A percentile compares a stretch with the other conserved stretches of the same genome.
These are phyloP conservation scores for Bipolaris zeicola DNA, from an alignment of 2,329 filamentous ascomycete genomes.

Conservation along the genomic window DNA sequence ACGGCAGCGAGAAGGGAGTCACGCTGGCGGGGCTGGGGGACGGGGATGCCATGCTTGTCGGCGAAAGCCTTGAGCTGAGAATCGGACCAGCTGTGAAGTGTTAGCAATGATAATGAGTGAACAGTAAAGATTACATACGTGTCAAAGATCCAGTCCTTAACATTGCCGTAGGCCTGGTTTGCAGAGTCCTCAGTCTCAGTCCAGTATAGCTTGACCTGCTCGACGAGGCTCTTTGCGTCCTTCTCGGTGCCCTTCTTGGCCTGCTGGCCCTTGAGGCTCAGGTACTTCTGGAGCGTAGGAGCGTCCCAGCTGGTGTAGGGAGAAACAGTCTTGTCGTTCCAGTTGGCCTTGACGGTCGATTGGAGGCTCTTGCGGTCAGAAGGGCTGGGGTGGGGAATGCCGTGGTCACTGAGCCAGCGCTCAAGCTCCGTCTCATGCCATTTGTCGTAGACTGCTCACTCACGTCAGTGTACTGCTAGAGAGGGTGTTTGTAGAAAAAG, in stretches of 20 bases:
- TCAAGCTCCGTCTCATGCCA: constrained; percentile 99
- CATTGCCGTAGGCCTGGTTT: constrained; percentile 70
- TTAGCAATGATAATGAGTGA: constrained; percentile 42
- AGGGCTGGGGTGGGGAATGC: constrained; percentile 86
- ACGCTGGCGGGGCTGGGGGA: constrained; percentile 83
- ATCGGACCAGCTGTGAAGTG: constrained; percentile 74
- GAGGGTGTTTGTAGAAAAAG: background rate
- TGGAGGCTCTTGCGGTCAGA: constrained; percentile 95
- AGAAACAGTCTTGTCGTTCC: constrained; percentile 75
- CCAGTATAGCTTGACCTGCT: constrained; percentile 75
- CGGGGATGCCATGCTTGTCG: constrained; percentile 84
- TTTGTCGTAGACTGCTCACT: constrained; percentile 83
- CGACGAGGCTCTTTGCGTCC: constrained; percentile 70
- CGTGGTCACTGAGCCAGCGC: constrained; percentile 91
- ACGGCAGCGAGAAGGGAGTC: constrained; percentile 79
- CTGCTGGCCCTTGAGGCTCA: constrained; percentile 73
- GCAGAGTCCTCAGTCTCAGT: constrained; percentile 79
- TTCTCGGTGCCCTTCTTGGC: constrained; percentile 69
- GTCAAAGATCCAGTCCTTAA: constrained; percentile 93
- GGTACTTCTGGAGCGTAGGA: constrained; percentile 69
- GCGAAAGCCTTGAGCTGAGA: constrained; percentile 93
- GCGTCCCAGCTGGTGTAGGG: constrained; percentile 81
- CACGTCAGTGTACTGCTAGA: constrained; percentile 26
- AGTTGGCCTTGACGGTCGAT: constrained; percentile 85
- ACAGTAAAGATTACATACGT: constrained; percentile 53